Evolutionary conservation across 2,329 filamentous ascomycete species (phyloP), one percentile per base, ranked within the genome.

Genomic region (Pyrenochaeta sp.): DNA sequence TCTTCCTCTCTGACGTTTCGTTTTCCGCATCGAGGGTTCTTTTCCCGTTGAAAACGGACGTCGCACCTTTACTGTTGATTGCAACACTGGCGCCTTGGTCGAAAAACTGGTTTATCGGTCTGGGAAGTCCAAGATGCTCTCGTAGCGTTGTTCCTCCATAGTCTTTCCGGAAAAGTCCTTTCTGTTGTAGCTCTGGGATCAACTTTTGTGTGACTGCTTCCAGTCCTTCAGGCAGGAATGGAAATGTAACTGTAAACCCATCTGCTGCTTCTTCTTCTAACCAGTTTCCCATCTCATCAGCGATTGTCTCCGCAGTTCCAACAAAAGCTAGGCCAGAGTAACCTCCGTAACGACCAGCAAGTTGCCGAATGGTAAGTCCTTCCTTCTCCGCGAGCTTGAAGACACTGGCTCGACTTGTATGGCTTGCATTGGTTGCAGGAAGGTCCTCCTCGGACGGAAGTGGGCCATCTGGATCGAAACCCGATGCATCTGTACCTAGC

Each of bases 311-410:
- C 0, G 87, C 77, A 0, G 85, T 89, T 58, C 4, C 83, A 72
- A 65, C 45, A 84, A 85, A 70, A 6, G 88, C 87, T 6, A 90
- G 79, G 21, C 83, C 84, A 45, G 90, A 82, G 57, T 87, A 85
- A 61, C 89, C 81, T 1, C 85, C 53, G 0, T 82, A 82, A 21
- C 82, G 75, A 4, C 0, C 81, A 0, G 85, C 88, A 4, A 90
- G 81, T 0, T 85, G 88, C 32, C 82, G 77, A 69, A 90, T 89
- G 1, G 88, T 90, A 87, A 88, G 90, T 63, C 87, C 88, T 1
- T 81, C 76, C 11, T 84, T 82, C 5, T 64, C 51, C 2, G 55
- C 61, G 12, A 62, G 54, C 7, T 49, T 52, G 12, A 66, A 50
- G 11, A 61, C 63, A 15, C 51, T 32, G 18, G 57, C 50, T 44